These are phyloP conservation scores for Amphichorda felina DNA, from an alignment of 2,329 filamentous ascomycete species.

Conservation along the genomic window DNA sequence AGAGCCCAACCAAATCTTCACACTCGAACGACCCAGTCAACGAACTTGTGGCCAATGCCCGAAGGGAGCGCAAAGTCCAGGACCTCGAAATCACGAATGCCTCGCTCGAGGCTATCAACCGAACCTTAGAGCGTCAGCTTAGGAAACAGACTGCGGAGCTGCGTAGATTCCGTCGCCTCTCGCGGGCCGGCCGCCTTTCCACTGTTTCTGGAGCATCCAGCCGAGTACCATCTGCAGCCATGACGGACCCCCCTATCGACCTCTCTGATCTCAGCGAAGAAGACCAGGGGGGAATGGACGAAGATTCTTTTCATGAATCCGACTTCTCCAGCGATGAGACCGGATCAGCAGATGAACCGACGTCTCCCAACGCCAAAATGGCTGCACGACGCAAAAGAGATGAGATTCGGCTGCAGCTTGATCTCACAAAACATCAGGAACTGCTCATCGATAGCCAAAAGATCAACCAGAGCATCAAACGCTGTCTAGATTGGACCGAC, in stretches of 20 bases:
- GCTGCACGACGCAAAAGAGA: conserved; percentile 52
- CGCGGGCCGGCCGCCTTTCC: conserved; percentile 65
- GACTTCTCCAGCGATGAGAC: conserved; percentile 30
- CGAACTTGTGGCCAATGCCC: conserved; percentile 76
- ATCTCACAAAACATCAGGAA: conserved; percentile 81
- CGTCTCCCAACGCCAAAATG: conserved; percentile 25
- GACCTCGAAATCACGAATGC: conserved; percentile 96
- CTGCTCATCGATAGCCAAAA: conserved; percentile 83
- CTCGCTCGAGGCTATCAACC: conserved; percentile 87
- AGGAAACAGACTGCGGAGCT: conserved; percentile 84
- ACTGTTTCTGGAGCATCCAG: conserved; percentile 30
- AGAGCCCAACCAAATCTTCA: conserved; percentile 47
- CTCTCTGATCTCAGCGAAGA: conserved; percentile 41
- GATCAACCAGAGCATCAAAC: conserved; percentile 87
- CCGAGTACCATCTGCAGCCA: conserved; percentile 29
- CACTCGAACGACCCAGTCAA: conserved; percentile 48
- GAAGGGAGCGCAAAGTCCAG: conserved; percentile 86
- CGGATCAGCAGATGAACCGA: conserved; percentile 15
- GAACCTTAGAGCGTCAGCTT: conserved; percentile 81
- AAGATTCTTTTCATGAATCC: conserved; percentile 40
- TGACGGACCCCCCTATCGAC: conserved; percentile 27
- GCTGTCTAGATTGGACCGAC: conserved; percentile 83
- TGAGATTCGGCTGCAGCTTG: conserved; percentile 71
- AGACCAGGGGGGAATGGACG: conserved; percentile 29
- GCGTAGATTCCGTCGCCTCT: conserved; percentile 75